Base-by-base conservation (phyloP, 495 filamentous ascomycete genomes). In the Cetradonia linearis region DNA sequence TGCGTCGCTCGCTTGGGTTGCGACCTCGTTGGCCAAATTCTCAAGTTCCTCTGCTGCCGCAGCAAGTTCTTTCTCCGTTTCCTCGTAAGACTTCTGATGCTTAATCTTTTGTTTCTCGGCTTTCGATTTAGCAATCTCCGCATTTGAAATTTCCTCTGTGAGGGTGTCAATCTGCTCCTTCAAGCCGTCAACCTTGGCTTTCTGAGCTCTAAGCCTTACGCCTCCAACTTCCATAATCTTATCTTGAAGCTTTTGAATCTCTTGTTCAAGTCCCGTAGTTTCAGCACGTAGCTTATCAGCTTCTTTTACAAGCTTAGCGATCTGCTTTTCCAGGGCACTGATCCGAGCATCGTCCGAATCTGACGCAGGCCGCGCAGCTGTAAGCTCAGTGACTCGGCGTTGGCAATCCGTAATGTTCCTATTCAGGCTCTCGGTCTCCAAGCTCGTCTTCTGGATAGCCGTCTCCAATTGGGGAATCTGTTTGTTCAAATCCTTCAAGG, bases 161-260 rank as follows among this genome's bases (percentile, higher is more conserved):
- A 94, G 76, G 18, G 85, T 80, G 58, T 86, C 77, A 58, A 96
- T 87, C 69, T 95, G 88, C 68, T 92, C 88, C 70, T 91, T 93
- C 55, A 87, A 73, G 28, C 86, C 83, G 71, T 97, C 93, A n/a
- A 98, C 91, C 73, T 87, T 95, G 34, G 88, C 86, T 66, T 93
- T 92, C 69, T 97, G 92, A 28, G 84, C 81, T 49, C 93, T 84
- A 11, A 98, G 83, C 69, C 87, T 86, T 48, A 96, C 91, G 73
- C 93, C 93, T 62, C 93, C 93, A 58, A 94, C 84, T 72, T 96
- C 86, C 92, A 97, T 96, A 66, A 98, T 97, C 76, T 93, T 94
- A 76, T 88, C 86, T 70, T 97, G 91, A 23, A 98, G 78, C 2
- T 74, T 76, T 72, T 93, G 89, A 65, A 98, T 96, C 70, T 96